Base-by-base conservation (phyloP, 140 eudicot species). In the Ambrosia hybrid region DNA sequence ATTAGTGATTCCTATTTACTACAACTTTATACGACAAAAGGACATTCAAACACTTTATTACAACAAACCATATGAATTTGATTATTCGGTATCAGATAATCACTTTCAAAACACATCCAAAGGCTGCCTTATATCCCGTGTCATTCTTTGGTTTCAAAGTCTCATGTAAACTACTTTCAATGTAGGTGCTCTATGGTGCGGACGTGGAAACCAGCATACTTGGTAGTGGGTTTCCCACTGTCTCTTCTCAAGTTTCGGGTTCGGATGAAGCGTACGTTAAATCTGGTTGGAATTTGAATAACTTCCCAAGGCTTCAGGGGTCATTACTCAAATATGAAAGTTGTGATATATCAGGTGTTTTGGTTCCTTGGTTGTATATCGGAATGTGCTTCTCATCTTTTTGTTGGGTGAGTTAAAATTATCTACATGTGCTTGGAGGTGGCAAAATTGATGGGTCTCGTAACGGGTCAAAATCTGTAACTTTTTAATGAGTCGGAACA, bases 381-480 rank as follows among this genome's bases (percentile, higher is more conserved):
- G 96, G 98, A 76, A 92, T 92, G 98, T 89, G 98, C 51, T 92
- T 92, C 80, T 92, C 98, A 26, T 85, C 95, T 0, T 92, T 92
- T 79, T 92, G 98, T 73, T 92, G 98, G 96, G 98, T 92, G 76
- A 81, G 96, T 13, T 37, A 48, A 45, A 49, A 12, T 2, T 57
- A 53, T 74, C 30, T 17, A 14, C 17, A 12, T 9, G 8, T 21
- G 30, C 30, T 21, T 21, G 30, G 30, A 21, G 30, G 30, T 21
- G 30, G 30, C 30, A 21, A 21, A 21, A 21, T 21, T 0, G 30
- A 21, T 21, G 30, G 30, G 30, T 21, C 30, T 21, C 30, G 30
- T 21, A 21, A 21, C 30, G 30, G 30, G 30, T 21, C 30, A 21
- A 21, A 21, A 21, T 21, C 30, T 36, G 67, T 13, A 61, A 36